These are phyloP conservation scores for Nitzschia sp. DNA, from an alignment of 108 stramenopile genomes.

Conservation along the genomic window DNA sequence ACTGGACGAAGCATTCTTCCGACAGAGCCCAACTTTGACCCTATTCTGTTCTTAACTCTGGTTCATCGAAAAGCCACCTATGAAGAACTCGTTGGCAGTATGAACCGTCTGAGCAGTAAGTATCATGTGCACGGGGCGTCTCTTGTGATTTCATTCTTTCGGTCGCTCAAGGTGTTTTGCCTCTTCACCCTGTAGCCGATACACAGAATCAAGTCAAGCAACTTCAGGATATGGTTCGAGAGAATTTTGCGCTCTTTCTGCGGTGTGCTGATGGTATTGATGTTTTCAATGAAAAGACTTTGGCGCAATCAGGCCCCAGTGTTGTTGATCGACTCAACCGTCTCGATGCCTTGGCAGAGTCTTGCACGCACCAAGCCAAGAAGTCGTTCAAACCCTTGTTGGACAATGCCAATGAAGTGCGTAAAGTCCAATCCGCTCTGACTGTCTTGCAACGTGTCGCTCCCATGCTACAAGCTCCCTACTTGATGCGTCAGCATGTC, in stretches of 20 bases:
- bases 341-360: constrained; percentile 73
- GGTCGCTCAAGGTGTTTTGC: neutral
- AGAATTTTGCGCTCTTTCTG: constrained; percentile 88
- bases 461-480: constrained; percentile 79
- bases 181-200: constrained; percentile 40
- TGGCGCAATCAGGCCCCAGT: constrained; percentile 44
- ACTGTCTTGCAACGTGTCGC: constrained; percentile 84
- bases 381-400: constrained; percentile 87
- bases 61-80: constrained; percentile 80
- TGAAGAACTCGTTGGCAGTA: constrained; percentile 66
- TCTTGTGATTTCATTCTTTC: neutral
- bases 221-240: constrained; percentile 83
- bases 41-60: constrained; percentile 84
- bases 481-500: constrained; percentile 85
- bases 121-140: neutral
- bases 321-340: constrained; percentile 68
- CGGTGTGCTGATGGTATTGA: constrained; percentile 91
- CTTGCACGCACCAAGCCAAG: constrained; percentile 74
- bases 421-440: constrained; percentile 85
- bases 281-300: constrained; percentile 53
- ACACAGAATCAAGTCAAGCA: constrained; percentile 83
- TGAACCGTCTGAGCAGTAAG: constrained; percentile 78
- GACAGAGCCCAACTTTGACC: constrained; percentile 79
- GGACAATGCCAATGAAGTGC: constrained; percentile 89
- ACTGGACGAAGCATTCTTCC: constrained; percentile 66